These are phyloP conservation scores for Chytriomyces confervae DNA, from an alignment of 192 early-diverging fungal genomes.

Conservation along the genomic window DNA sequence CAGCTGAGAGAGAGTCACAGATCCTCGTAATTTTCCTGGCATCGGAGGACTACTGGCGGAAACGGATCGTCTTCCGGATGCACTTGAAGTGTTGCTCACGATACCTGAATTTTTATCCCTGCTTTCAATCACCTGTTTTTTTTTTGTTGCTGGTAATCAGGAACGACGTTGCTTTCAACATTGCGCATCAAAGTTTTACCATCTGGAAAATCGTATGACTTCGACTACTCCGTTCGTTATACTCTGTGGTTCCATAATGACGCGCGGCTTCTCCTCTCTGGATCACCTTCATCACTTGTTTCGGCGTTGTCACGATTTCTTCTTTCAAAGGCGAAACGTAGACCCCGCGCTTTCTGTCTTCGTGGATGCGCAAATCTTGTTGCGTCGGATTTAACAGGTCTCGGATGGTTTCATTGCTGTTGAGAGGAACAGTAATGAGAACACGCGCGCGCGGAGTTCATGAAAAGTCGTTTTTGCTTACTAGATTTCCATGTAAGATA, in stretches of 20 bases:
- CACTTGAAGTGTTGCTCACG: conserved; percentile 21
- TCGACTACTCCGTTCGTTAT: conserved; percentile 85
- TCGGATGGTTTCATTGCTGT: conserved; percentile 79
- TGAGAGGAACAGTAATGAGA: not conserved
- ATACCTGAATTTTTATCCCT: conserved; percentile 49
- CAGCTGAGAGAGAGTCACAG: conserved; percentile 42
- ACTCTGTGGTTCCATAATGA: conserved; percentile 84
- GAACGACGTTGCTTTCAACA: not conserved
- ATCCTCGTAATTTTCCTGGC: conserved; percentile 33
- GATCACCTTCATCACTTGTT: conserved; percentile 78
- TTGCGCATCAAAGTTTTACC: conserved; percentile 34
- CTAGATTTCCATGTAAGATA: conserved; percentile 94
- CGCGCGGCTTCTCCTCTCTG: conserved; percentile 78
- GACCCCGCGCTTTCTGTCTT: conserved; percentile 73
- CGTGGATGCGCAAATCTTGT: conserved; percentile 79
- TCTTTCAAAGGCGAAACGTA: conserved; percentile 76
- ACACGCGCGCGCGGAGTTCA: not conserved
- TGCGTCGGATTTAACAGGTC: conserved; percentile 83
- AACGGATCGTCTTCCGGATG: not conserved
- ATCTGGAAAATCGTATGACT: conserved; percentile 96
- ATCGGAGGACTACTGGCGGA: not conserved
- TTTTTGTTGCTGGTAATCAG: not conserved
- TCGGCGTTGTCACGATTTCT: conserved; percentile 72
- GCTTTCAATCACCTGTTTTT: conserved; percentile 51
- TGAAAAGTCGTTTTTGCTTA: not conserved